Conservation (phyloP, 2,329 filamentous ascomycete genomes). For the Sporothrix humicola region DNA sequence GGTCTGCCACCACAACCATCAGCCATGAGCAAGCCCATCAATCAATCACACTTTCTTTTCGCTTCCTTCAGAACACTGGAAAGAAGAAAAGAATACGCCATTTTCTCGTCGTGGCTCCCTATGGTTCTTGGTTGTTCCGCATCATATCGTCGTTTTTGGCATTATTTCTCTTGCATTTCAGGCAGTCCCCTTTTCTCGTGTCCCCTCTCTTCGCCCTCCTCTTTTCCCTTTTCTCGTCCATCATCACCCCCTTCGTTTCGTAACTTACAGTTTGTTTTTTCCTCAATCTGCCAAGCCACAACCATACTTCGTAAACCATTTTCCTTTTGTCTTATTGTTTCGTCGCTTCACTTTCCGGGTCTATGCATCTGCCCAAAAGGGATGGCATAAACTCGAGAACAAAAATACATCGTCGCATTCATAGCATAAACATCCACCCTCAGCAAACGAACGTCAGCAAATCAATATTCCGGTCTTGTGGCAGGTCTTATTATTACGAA, state of each 20-base stretch:
- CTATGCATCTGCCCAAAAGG: not conserved
- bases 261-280: not conserved
- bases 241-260: not conserved
- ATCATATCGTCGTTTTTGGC: not conserved
- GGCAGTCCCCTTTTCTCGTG: not conserved
- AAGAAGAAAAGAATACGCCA: no score
- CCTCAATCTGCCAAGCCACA: not conserved
- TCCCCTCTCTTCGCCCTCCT: not conserved
- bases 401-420: not conserved
- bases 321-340: not conserved
- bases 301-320: not conserved
- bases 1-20: no score
- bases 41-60: no score
- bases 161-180: not conserved
- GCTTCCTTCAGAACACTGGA: not conserved
- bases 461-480: not conserved
- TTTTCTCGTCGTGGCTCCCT: no score
- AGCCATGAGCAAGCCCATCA: no score
- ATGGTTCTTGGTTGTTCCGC: not conserved
- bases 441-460: not conserved
- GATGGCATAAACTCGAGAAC: not conserved
- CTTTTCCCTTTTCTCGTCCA: not conserved
- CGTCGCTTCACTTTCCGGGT: not conserved
- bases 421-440: conserved; percentile 8
- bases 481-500: not conserved